These are phyloP conservation scores for Anastatica hierochuntica DNA, from an alignment of 345 rosid genomes.

Conservation along the genomic window DNA sequence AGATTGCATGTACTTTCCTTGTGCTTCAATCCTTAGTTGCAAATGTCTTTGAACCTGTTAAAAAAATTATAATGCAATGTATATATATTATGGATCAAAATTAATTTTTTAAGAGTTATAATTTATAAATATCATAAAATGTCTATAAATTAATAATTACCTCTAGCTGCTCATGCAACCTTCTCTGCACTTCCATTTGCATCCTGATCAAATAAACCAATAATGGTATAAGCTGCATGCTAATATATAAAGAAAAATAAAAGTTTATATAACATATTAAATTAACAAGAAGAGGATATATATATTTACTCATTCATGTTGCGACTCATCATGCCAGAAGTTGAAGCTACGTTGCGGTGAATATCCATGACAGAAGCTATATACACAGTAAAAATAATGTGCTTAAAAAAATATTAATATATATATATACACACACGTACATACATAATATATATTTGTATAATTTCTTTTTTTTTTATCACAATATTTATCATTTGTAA, in stretches of 20 bases:
- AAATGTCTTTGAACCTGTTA: slow-evolving; percentile 99
- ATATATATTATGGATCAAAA: not conserved
- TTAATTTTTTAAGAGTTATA: too few relatives aligned
- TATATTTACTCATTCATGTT: slow-evolving; percentile 97
- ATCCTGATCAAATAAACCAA: slow-evolving; percentile 61
- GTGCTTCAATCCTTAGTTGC: slow-evolving; percentile 95
- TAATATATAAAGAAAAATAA: too few relatives aligned
- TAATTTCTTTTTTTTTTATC: too few relatives aligned
- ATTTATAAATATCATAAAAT: too few relatives aligned
- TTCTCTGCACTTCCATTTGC: slow-evolving; percentile 99
- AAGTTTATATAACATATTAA: too few relatives aligned
- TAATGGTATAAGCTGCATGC: too few relatives aligned
- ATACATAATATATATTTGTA: too few relatives aligned
- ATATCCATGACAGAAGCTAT: slow-evolving; percentile 74
- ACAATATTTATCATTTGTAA: too few relatives aligned
- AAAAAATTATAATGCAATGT: too few relatives aligned
- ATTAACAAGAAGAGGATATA: not conserved
- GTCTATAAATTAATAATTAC: slow-evolving; percentile 30
- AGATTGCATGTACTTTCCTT: slow-evolving; percentile 96
- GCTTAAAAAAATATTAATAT: too few relatives aligned
- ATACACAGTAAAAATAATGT: too few relatives aligned
- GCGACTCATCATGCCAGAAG: slow-evolving; percentile 80
- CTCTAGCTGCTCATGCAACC: slow-evolving; percentile 97
- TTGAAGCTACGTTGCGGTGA: slow-evolving; percentile 72
- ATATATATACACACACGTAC: too few relatives aligned